These are phyloP conservation scores for Laguncularia racemosa DNA, from an alignment of 345 rosid genomes.

Conservation along the genomic window DNA sequence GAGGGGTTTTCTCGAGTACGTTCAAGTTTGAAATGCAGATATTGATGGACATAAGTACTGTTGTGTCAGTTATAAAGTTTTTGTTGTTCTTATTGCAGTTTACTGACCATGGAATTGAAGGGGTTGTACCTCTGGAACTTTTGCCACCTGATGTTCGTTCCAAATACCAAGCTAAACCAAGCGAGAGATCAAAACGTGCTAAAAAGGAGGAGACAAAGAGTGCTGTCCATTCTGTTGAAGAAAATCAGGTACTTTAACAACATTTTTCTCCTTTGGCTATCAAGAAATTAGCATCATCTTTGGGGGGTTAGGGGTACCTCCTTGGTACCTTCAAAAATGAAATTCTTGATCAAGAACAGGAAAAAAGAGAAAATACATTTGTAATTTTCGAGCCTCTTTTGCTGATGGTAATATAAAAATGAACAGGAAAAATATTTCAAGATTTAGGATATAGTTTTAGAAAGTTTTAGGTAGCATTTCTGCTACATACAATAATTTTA, in stretches of 20 bases:
- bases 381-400: too few relatives aligned
- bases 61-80: background rate
- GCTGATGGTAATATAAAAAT: too few relatives aligned
- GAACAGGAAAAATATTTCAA: too few relatives aligned
- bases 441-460: too few relatives aligned
- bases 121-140: slow-evolving; percentile 89
- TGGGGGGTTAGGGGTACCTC: too few relatives aligned
- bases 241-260: slow-evolving; percentile 41
- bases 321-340: too few relatives aligned
- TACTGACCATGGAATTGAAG: slow-evolving; percentile 89
- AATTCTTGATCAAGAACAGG: too few relatives aligned
- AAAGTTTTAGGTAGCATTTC: too few relatives aligned
- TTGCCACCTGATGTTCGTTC: slow-evolving; percentile 69
- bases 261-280: background rate
- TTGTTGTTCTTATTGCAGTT: slow-evolving; percentile 45
- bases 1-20: slow-evolving; percentile 93
- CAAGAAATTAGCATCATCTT: background rate
- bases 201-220: slow-evolving; percentile 76
- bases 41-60: background rate
- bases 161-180: slow-evolving; percentile 83
- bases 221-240: slow-evolving; percentile 47
- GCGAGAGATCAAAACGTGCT: slow-evolving; percentile 79
- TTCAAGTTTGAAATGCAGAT: background rate
- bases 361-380: too few relatives aligned
- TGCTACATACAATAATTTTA: too few relatives aligned